Conservation (phyloP, 331 rosid genomes). For the Telfairia occidentalis region DNA sequence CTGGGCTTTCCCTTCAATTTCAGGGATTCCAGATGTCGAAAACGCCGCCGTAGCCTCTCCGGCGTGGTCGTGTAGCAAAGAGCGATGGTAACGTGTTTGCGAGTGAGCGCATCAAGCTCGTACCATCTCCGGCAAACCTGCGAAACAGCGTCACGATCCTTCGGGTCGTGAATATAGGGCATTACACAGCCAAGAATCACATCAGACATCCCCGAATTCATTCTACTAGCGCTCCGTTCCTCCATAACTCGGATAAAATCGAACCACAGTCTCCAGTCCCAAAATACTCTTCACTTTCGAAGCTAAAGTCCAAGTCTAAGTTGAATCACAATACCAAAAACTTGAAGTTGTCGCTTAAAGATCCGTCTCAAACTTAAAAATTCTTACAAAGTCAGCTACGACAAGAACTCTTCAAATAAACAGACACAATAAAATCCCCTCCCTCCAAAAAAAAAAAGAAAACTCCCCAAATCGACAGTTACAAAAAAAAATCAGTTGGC, state of each 20-base stretch:
- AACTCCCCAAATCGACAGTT: neutral
- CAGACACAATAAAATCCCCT: neutral
- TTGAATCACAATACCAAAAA: neutral
- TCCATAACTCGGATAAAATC: slow-evolving; percentile 23
- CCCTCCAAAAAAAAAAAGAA: neutral
- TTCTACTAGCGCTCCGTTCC: slow-evolving; percentile 19
- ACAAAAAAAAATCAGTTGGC: neutral
- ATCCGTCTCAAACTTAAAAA: slow-evolving; percentile 8
- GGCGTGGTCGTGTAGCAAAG: slow-evolving; percentile 87
- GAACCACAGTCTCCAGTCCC: neutral
- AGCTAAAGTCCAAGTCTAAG: neutral
- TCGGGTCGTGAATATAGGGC: slow-evolving; percentile 68
- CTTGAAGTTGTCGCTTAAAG: neutral
- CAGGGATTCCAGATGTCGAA: slow-evolving; percentile 65
- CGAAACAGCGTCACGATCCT: slow-evolving; percentile 73
- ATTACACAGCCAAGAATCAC: slow-evolving; percentile 56
- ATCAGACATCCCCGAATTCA: slow-evolving; percentile 29
- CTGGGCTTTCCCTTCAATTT: slow-evolving; percentile 84
- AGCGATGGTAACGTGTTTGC: slow-evolving; percentile 93
- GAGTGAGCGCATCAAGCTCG: slow-evolving; percentile 71
- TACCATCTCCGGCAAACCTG: slow-evolving; percentile 81
- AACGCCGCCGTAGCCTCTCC: slow-evolving; percentile 52
- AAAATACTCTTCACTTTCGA: neutral
- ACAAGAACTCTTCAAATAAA: neutral
- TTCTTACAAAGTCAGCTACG: neutral